Conservation (phyloP, 805 yeast species). For the Saturnispora dispora region DNA sequence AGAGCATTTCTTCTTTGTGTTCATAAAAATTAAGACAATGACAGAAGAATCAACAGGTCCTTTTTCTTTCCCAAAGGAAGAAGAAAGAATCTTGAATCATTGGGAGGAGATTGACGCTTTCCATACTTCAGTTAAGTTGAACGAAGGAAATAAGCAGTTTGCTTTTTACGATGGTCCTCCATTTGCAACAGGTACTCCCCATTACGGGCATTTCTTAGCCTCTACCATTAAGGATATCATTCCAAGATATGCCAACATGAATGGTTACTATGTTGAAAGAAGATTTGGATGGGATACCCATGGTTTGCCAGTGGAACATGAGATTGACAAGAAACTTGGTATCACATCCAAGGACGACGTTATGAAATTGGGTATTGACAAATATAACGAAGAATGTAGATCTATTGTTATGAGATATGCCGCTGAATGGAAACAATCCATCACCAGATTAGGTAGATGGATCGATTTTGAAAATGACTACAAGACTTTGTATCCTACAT, state of each 20-base stretch:
- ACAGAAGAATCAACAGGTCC: conserved; percentile 24
- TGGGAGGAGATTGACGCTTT: conserved; percentile 97
- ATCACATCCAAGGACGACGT: conserved; percentile 93
- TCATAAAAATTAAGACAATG: conserved; percentile 13
- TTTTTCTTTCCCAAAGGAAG: conserved; percentile 82
- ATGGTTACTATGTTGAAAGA: conserved; percentile 91
- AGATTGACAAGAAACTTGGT: conserved; percentile 94
- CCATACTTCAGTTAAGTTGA: conserved; percentile 71
- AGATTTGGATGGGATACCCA: conserved; percentile 99
- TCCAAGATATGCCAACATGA: conserved; percentile 97
- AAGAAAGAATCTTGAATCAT: conserved; percentile 64
- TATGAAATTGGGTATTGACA: conserved; percentile 85
- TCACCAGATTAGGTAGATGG: conserved; percentile 97
- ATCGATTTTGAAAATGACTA: conserved; percentile 98
- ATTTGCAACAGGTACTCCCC: conserved; percentile 99
- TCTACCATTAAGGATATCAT: conserved; percentile 96
- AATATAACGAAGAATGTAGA: conserved; percentile 91
- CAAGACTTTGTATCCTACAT: conserved; percentile 89
- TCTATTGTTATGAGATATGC: conserved; percentile 97
- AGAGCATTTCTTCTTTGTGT: neutral
- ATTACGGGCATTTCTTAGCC: conserved; percentile 94
- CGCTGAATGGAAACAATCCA: conserved; percentile 86
- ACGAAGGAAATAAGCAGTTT: conserved; percentile 78
- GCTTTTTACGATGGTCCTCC: conserved; percentile 99
- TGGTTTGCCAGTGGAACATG: conserved; percentile 97